Base-by-base conservation (phyloP, 2,329 filamentous ascomycete genomes). In the Ascochyta fabae region DNA sequence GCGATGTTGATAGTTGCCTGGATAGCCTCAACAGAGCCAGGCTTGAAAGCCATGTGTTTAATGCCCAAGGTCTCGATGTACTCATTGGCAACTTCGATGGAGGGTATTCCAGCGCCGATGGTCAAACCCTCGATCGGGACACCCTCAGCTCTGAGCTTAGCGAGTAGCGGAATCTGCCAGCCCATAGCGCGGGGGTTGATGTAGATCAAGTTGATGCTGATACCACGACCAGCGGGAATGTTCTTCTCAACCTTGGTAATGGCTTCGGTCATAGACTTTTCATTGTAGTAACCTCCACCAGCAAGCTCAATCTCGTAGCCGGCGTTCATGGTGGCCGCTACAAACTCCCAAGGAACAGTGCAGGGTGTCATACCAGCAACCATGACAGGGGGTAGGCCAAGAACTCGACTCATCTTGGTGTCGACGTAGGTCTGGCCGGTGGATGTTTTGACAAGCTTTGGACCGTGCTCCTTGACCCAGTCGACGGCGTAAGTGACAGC, bases 401-500 rank as follows among this genome's bases (percentile, higher is more conserved):
- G 71, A 24, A 80, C 70, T 40, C 77, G 70, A 61, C 76, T 80
- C 72, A 80, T 77, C 69, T 96, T 97, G 59, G 95, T 99, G 75
- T 98, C 93, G 42, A 99, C 91, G 66, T 90, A 97, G 2, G 91
- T 96, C 72, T 93, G 86, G 19, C 95, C 95, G 53, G 86, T 87
- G 10, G 93, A 94, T 13, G 91, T 97, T 79, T 91, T 95, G 67
- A 96, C 88, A 39, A 99, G 83, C 56, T 88, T 89, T n/a, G 96
- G 95, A 9, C 94, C 93, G 73, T 95, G 93, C 75, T 97, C 93
- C 78, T 96, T 96, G 54, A 99, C 92, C 96, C 96, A 99, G 77
- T 99, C 92, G 27, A 92, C 89, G 44, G 95, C 94, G 74, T 92
- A 98, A 76, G 93, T 95, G 70, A 99, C 89, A 5, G 95, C 93